A percentile compares a stretch with the other conserved stretches of the same genome.
Evolutionary conservation across 306 rosid genomes (phyloP).

Genomic region (Glycine tomentella): DNA sequence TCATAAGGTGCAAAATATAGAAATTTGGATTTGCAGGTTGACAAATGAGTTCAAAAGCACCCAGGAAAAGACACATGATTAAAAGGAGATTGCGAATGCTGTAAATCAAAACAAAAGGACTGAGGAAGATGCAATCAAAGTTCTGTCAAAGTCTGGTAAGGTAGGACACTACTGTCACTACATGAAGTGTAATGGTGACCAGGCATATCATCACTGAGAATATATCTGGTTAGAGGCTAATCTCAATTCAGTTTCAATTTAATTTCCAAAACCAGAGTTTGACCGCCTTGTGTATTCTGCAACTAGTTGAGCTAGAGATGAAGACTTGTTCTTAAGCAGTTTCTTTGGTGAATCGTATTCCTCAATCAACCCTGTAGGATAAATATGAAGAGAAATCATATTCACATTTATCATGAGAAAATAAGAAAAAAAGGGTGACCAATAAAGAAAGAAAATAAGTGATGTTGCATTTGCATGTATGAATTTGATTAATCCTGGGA

Average conservation of each 20-base stretch:
- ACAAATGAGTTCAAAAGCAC: no score
- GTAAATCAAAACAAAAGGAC: no score
- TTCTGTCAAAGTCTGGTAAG: background rate
- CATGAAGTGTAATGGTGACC: background rate
- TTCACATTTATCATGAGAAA: background rate
- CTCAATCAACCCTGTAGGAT: slow-evolving; percentile 47
- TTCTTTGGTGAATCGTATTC: slow-evolving; percentile 55
- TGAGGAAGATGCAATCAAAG: no score
- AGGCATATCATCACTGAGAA: background rate
- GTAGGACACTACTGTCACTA: background rate
- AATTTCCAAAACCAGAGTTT: slow-evolving; percentile 51
- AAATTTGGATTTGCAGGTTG: no score
- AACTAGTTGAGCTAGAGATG: slow-evolving; percentile 57
- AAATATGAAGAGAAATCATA: slow-evolving; percentile 32
- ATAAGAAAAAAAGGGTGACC: background rate
- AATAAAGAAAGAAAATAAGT: background rate
- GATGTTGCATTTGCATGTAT: background rate
- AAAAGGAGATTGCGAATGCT: no score
- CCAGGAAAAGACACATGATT: no score
- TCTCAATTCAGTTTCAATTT: slow-evolving; percentile 40
- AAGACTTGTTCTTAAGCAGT: slow-evolving; percentile 55
- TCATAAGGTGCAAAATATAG: no score
- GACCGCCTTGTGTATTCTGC: slow-evolving; percentile 56
- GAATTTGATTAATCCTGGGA: background rate
- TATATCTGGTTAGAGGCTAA: slow-evolving; percentile 35